These are phyloP conservation scores for Saccharata proteae DNA, from an alignment of 2,329 filamentous ascomycete genomes.

Conservation along the genomic window DNA sequence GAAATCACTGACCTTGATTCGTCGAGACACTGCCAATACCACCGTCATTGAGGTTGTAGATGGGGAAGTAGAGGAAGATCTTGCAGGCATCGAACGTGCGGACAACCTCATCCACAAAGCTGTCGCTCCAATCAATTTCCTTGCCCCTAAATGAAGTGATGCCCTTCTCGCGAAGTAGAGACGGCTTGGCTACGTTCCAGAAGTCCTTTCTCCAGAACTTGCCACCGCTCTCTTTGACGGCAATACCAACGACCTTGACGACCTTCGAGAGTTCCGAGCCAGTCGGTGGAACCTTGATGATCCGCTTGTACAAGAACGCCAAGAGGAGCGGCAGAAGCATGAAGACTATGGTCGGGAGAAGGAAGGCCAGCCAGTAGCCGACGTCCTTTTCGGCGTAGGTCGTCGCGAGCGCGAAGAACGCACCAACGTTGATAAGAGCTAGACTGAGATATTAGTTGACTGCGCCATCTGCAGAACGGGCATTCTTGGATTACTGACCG, in stretches of 20 bases:
- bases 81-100: constrained; percentile 22
- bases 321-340: constrained; percentile 17
- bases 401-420: constrained; percentile 25
- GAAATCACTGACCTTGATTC: constrained; percentile 3
- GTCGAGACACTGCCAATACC: constrained; percentile 37
- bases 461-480: neutral
- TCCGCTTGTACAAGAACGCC: constrained; percentile 21
- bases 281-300: constrained; percentile 19
- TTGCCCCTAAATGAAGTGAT: constrained; percentile 8
- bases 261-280: constrained; percentile 23
- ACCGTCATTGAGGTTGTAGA: constrained; percentile 27
- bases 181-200: constrained; percentile 24
- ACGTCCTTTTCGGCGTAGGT: constrained; percentile 31
- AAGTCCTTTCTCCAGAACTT: constrained; percentile 21
- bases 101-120: constrained; percentile 24
- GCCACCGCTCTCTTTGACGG: constrained; percentile 23
- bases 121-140: constrained; percentile 21
- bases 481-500: constrained; percentile 4
- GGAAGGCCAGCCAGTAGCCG: constrained; percentile 28
- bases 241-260: constrained; percentile 21
- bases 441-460: no score
- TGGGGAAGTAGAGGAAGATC: constrained; percentile 27
- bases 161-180: constrained; percentile 16
- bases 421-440: constrained; percentile 17
- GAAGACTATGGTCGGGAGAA: constrained; percentile 22